Base-by-base conservation (phyloP, 208 protist genomes). In the Vickermania spadyakhi region DNA sequence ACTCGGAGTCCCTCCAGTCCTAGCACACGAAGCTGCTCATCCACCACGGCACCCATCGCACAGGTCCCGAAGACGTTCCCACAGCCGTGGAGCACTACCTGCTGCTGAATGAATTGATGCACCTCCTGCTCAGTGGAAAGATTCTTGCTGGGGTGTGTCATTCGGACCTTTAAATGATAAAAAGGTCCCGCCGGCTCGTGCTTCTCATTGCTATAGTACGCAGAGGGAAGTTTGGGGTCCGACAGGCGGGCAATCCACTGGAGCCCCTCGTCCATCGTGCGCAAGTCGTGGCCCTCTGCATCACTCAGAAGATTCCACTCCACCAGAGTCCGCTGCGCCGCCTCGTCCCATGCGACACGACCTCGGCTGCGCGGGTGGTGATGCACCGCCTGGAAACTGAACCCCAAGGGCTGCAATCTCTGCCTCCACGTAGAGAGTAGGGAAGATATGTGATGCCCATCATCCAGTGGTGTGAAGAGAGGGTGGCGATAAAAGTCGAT, bases 21-120 rank as follows among this genome's bases (percentile, higher is more conserved):
- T 28, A 62, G 66, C 61, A 92, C 77, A 18, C 62, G 58, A 62
- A 89, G 61, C 22, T 58, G 18, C 13, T 31, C 28, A 49, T 92
- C 73, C 57, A 89, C 81, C 14, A 92, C 85, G 11, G 53, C 60
- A 28, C 81, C 71, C 55, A 92, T 65, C 5, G 85, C 85, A 52
- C 85, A 92, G 21, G 85, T 92, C 26, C 85, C 85, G 49, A 79
- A 89, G 21, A 81, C 23, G 51, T 86, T 68, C n/a, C n/a, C n/a
- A n/a, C n/a, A n/a, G 0, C 69, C 72, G 13, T 53, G 56, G 56
- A 70, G 64, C 58, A 72, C 36, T 25, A 72, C 78, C 58, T 77
- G 61, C 55, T 72, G 58, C 30, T 72, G 75, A 5, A 91, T 64
- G 54, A 88, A 88, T 13, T 78, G 75, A 22, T 75, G 81, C 28